These are phyloP conservation scores for Xenoacremonium recifei DNA, from an alignment of 2,329 filamentous ascomycete genomes.

Conservation along the genomic window DNA sequence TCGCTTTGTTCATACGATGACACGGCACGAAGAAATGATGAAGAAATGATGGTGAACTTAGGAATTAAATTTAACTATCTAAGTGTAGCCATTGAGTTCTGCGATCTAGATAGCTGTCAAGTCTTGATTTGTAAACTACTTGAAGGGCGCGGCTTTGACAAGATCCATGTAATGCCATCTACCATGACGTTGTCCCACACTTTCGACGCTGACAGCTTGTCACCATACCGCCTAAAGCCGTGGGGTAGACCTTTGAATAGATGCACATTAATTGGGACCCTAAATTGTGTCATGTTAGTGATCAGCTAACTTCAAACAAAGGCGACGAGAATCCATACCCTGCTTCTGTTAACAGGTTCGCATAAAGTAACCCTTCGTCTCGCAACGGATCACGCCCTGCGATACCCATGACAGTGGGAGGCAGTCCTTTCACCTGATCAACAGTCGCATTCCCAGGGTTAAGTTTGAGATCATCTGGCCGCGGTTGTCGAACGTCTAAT, in stretches of 20 bases:
- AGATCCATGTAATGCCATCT: constrained; percentile 41
- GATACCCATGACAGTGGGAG: constrained; percentile 43
- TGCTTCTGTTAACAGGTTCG: constrained; percentile 40
- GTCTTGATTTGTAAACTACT: constrained; percentile 18
- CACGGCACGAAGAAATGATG: no score
- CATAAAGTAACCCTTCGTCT: constrained; percentile 49
- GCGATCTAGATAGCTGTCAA: no score
- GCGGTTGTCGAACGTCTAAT: constrained; percentile 21
- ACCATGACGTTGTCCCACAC: constrained; percentile 43
- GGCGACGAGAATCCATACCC: constrained; percentile 32
- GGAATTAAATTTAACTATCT: no score
- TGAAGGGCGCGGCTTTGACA: constrained; percentile 32
- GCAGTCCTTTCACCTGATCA: constrained; percentile 39
- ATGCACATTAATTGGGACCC: constrained; percentile 46
- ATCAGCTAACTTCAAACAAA: not conserved
- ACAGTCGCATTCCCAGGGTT: constrained; percentile 32
- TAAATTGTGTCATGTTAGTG: constrained; percentile 15
- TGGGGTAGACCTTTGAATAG: constrained; percentile 54
- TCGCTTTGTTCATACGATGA: no score
- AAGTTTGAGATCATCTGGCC: constrained; percentile 32
- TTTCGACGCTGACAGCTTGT: constrained; percentile 33
- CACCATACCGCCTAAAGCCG: constrained; percentile 42
- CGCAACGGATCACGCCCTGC: constrained; percentile 46
- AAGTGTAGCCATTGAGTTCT: no score
- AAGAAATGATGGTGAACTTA: no score